Evolutionary conservation across 1,139 yeast species (phyloP), one percentile per base, ranked within the genome.

Genomic region (Scheffersomyces illinoinensis): DNA sequence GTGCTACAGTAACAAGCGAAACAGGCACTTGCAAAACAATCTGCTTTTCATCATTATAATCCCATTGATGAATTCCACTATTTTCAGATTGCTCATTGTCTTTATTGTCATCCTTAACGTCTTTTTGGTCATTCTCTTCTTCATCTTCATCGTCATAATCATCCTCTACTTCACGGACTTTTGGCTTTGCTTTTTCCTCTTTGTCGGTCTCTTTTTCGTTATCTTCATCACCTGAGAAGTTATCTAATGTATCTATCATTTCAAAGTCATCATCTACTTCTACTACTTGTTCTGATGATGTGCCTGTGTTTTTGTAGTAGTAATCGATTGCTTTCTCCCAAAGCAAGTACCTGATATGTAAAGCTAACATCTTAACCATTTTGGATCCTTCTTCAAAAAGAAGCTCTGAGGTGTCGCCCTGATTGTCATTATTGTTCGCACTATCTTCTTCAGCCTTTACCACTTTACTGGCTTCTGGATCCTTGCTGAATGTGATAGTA

Each of bases 281-380:
- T 53, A 75, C 78, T 24, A 77, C 64, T 6, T 67, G 59, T 47
- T 71, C 68, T 8, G 60, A 50, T 7, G 76, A 70, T 47, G 70
- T 69, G 56, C 73, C 77, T 56, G 73, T 71, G 48, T 69, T 73
- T 55, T 71, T 67, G 61, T 78, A 85, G 63, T 76, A 79, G 57
- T 74, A 78, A 67, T 88, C 91, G 18, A 90, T 82, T 6, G 93
- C 95, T 67, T 85, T 87, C 65, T 89, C 93, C 86, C 91, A 90
- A 26, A 90, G 75, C 20, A 89, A 80, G 64, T 89, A 89, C 64
- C 95, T 77, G 48, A 89, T 74, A 62, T 87, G 89, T 56, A 89
- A 75, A 3, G 92, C 88, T 54, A 89, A 73, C 57, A 82, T 76
- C 58, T 84, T 83, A 18, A 86, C 76, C 54, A 88, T 82, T 24